A percentile compares a stretch with the other conserved stretches of the same genome.
phyloP scores from a whole-genome alignment of 106 monocot genomes.

The Dendrobium huoshanense region DNA sequence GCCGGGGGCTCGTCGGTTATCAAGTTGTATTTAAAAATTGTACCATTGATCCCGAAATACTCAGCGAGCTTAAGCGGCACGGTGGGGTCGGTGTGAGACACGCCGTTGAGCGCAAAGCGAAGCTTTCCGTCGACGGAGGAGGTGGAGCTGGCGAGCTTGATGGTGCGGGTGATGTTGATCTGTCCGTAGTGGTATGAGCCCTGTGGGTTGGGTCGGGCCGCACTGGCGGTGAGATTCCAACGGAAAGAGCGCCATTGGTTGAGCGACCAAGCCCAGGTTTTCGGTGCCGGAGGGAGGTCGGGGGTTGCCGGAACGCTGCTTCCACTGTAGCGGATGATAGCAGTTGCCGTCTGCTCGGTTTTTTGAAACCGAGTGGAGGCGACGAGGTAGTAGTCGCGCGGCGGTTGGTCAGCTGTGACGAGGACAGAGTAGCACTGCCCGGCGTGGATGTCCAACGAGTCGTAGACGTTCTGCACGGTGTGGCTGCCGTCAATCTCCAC shows the following conservation, averaged over 20 bases:
- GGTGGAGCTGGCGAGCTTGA: conserved; percentile 29
- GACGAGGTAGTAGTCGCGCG: conserved; percentile 41
- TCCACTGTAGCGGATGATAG: conserved; percentile 34
- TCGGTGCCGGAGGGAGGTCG: conserved; percentile 24
- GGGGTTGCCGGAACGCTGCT: conserved; percentile 19
- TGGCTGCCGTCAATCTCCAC: conserved; percentile 85
- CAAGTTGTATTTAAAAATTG: conserved; percentile 49
- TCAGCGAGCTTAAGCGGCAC: conserved; percentile 64
- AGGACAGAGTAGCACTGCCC: conserved; percentile 60
- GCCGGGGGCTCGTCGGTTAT: conserved; percentile 38
- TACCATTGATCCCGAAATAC: conserved; percentile 45
- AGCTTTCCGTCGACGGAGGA: conserved; percentile 41
- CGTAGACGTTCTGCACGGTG: conserved; percentile 59
- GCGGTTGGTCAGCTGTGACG: conserved; percentile 35
- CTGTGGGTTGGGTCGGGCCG: conserved; percentile 51
- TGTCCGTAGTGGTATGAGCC: conserved; percentile 53
- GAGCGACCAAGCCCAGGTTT: conserved; percentile 34
- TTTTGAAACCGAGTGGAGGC: conserved; percentile 46
- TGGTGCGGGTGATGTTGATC: conserved; percentile 45
- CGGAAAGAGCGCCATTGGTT: conserved; percentile 49
- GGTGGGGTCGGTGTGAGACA: conserved; percentile 31
- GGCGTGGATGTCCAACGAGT: conserved; percentile 43
- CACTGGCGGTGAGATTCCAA: conserved; percentile 55
- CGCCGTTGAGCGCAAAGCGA: conserved; percentile 56
- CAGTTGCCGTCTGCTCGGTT: conserved; percentile 21